Percentiles rank a stretch among this genome's conserved stretches.
Evolutionary conservation across 495 filamentous ascomycete species (phyloP).

Genomic region (Echria macrotheca): DNA sequence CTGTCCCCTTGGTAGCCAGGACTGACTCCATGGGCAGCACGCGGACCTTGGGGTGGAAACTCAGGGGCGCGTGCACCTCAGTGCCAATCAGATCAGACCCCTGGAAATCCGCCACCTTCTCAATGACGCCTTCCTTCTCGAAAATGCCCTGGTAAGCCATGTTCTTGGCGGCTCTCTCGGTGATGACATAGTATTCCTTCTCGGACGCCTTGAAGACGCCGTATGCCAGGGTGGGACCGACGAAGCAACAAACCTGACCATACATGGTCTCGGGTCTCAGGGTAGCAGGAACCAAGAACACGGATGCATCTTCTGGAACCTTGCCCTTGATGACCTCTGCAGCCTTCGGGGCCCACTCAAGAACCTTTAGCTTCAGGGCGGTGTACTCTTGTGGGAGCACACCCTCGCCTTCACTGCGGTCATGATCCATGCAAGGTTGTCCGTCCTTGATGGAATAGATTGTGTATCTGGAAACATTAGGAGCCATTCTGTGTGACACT

Average conservation of each 20-base stretch:
- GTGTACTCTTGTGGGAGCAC: conserved; percentile 89
- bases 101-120: conserved; percentile 63
- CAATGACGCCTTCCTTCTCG: conserved; percentile 64
- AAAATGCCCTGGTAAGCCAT: conserved; percentile 94
- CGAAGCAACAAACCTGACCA: conserved; percentile 93
- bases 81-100: conserved; percentile 84
- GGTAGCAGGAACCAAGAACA: conserved; percentile 88
- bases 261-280: conserved; percentile 98
- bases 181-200: conserved; percentile 79
- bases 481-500: no score
- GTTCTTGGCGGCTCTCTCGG: conserved; percentile 83
- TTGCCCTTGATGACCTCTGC: conserved; percentile 65
- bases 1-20: conserved; percentile 87
- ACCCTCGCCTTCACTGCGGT: conserved; percentile 86
- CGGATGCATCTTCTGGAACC: conserved; percentile 72
- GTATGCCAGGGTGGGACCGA: conserved; percentile 68
- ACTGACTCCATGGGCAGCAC: conserved; percentile 95
- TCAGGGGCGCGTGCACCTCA: conserved; percentile 80
- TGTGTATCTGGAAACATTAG: no score
- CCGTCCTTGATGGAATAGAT: conserved; percentile 96
- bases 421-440: conserved; percentile 97
- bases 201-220: conserved; percentile 80
- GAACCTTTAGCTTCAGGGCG: conserved; percentile 79
- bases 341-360: conserved; percentile 75
- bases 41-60: conserved; percentile 75